phyloP scores from a whole-genome alignment of 768 basidiomycete species.

The Trametes gibbosa region DNA sequence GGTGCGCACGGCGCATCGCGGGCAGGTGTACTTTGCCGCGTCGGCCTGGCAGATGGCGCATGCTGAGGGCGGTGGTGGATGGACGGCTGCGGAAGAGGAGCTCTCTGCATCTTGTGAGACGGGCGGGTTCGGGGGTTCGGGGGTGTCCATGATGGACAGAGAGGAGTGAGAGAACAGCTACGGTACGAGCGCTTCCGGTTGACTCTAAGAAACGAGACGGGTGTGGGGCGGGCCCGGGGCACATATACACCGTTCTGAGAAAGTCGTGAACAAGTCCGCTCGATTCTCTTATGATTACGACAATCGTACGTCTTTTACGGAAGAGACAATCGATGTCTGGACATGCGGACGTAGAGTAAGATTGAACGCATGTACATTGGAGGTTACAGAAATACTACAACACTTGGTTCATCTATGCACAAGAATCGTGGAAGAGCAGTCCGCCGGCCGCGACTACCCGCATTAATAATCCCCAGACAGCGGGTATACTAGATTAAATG shows the following conservation, averaged over 20 bases:
- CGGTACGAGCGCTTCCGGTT: neutral
- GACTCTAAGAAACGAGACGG: neutral
- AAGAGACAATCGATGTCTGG: too few species aligned
- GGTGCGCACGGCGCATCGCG: constrained; percentile 65
- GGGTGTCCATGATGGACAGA: neutral
- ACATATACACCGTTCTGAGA: too few species aligned
- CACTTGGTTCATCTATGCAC: constrained; percentile 4
- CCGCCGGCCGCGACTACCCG: neutral
- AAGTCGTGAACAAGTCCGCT: neutral
- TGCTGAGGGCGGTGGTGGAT: constrained; percentile 27
- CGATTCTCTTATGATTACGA: neutral
- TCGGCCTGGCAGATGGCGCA: constrained; percentile 52
- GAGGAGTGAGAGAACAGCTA: neutral
- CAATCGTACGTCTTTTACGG: too few species aligned
- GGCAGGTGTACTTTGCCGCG: constrained; percentile 72
- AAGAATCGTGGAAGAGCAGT: neutral
- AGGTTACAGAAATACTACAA: constrained; percentile 15
- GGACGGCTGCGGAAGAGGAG: constrained; percentile 10
- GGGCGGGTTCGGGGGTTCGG: neutral
- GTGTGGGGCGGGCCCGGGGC: neutral
- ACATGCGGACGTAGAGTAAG: too few species aligned
- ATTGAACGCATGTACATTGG: neutral
- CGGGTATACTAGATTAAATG: constrained; percentile 41
- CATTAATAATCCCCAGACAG: neutral
- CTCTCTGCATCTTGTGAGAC: constrained; percentile 2